These are phyloP conservation scores for Ehretia macrophylla DNA, from an alignment of 257 asterid genomes.

Conservation along the genomic window DNA sequence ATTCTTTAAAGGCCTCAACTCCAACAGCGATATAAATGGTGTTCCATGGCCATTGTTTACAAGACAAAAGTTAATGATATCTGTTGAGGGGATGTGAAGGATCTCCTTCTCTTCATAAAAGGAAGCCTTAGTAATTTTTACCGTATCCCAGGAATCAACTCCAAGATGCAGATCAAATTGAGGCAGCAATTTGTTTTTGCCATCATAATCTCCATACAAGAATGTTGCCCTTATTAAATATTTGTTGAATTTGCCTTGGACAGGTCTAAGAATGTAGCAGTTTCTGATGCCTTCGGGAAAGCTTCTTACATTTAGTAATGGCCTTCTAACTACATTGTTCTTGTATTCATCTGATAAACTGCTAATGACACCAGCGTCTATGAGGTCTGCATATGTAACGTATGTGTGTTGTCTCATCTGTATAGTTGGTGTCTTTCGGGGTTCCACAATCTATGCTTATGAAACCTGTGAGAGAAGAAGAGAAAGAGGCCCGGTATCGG, in stretches of 20 bases:
- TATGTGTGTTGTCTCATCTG: constrained; percentile 9
- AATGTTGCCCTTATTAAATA: not conserved
- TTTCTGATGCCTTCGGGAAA: constrained; percentile 17
- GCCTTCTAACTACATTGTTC: not conserved
- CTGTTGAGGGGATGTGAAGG: too few species aligned
- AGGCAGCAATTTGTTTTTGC: not conserved
- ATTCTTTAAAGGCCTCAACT: too few species aligned
- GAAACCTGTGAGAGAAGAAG: constrained; percentile 22
- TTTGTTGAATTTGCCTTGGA: not conserved
- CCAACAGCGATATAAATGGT: too few species aligned
- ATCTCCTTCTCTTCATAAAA: too few species aligned
- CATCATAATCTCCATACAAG: not conserved
- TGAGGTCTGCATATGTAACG: constrained; percentile 11
- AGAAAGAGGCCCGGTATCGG: too few species aligned
- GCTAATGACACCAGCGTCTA: constrained; percentile 17
- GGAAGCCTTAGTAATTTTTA: too few species aligned
- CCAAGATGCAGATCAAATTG: not conserved
- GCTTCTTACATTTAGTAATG: constrained; percentile 19
- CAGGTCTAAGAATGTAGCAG: not conserved
- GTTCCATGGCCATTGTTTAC: too few species aligned
- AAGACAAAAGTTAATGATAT: too few species aligned
- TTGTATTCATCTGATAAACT: not conserved
- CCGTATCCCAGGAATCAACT: not conserved
- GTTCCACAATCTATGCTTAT: constrained; percentile 44
- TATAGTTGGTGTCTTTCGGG: constrained; percentile 6